Percentiles rank a stretch among this genome's conserved stretches.
Conservation (phyloP, 2,329 filamentous ascomycete species). For the Xylogone sp. region DNA sequence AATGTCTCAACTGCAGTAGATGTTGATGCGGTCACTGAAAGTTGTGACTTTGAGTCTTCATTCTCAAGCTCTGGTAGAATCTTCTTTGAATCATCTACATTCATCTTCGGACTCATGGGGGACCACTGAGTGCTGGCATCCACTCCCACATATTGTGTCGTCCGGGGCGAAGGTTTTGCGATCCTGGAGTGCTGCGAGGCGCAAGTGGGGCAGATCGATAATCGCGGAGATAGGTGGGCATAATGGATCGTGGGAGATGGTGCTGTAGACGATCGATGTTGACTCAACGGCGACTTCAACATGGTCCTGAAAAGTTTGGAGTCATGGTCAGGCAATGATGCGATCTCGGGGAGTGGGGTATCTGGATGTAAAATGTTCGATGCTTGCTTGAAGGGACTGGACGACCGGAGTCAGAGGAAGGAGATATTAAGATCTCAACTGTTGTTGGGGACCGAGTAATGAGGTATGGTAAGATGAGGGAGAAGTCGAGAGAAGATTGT, state of each 20-base stretch:
- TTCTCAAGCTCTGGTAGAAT: neutral
- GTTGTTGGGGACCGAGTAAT: neutral
- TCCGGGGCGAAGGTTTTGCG: conserved; percentile 11
- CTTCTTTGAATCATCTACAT: conserved; percentile 1
- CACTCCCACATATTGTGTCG: conserved; percentile 18
- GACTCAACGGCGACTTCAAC: conserved; percentile 22
- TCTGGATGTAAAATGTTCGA: neutral
- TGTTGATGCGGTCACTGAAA: neutral
- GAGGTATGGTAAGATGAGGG: too few relatives aligned
- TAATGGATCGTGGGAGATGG: conserved; percentile 24
- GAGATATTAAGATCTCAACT: neutral
- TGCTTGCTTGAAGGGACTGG: neutral
- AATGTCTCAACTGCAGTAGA: neutral
- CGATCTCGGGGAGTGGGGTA: neutral
- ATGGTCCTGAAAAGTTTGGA: conserved; percentile 18
- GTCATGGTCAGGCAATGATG: conserved; percentile 13
- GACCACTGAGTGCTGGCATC: conserved; percentile 26
- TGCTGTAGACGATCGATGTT: conserved; percentile 19
- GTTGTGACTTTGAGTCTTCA: neutral
- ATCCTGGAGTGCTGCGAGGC: conserved; percentile 14
- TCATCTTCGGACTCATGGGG: conserved; percentile 16
- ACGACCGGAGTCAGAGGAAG: neutral
- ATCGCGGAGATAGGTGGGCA: conserved; percentile 20
- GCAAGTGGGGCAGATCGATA: conserved; percentile 19
- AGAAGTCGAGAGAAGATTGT: too few relatives aligned